These are phyloP conservation scores for Alisma plantagoaquatica DNA, from an alignment of 106 monocot genomes.

Conservation along the genomic window DNA sequence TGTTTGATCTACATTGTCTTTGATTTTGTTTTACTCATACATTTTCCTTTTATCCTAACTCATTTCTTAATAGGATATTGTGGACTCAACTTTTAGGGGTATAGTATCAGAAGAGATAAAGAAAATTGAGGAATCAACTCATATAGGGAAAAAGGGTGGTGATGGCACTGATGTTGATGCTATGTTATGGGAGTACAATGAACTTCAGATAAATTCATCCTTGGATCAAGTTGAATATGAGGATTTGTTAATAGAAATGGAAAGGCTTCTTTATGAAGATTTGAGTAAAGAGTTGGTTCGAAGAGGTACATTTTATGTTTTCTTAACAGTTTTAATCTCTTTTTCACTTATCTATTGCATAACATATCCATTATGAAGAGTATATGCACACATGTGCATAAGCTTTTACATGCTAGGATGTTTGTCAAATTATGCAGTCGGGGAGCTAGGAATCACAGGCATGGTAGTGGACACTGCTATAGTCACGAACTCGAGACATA, in stretches of 20 bases:
- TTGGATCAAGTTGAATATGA: slow-evolving; percentile 38
- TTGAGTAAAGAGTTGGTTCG: slow-evolving; percentile 68
- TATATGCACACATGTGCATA: neutral
- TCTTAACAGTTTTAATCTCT: no score
- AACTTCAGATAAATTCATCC: slow-evolving; percentile 5
- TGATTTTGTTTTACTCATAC: no score
- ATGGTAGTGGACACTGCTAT: no score
- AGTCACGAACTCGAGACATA: no score
- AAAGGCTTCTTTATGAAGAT: slow-evolving; percentile 79
- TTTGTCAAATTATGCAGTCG: no score
- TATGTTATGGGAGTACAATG: slow-evolving; percentile 76
- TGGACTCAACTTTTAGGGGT: slow-evolving; percentile 44
- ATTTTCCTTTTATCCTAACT: no score
- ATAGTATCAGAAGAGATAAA: slow-evolving; percentile 74
- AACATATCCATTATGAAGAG: no score
- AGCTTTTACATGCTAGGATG: neutral
- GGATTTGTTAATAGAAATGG: slow-evolving; percentile 91
- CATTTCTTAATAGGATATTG: no score
- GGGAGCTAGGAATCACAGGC: no score
- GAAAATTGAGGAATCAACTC: slow-evolving; percentile 50
- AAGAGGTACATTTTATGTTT: slow-evolving; percentile 43
- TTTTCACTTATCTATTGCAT: no score
- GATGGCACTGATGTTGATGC: slow-evolving; percentile 26
- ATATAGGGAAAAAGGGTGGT: slow-evolving; percentile 3
- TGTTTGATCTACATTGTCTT: no score